A percentile compares a stretch with the other conserved stretches of the same genome.
These are phyloP conservation scores for Rhinocladiella mackenziei DNA, from an alignment of 2,329 filamentous ascomycete genomes.

Conservation along the genomic window DNA sequence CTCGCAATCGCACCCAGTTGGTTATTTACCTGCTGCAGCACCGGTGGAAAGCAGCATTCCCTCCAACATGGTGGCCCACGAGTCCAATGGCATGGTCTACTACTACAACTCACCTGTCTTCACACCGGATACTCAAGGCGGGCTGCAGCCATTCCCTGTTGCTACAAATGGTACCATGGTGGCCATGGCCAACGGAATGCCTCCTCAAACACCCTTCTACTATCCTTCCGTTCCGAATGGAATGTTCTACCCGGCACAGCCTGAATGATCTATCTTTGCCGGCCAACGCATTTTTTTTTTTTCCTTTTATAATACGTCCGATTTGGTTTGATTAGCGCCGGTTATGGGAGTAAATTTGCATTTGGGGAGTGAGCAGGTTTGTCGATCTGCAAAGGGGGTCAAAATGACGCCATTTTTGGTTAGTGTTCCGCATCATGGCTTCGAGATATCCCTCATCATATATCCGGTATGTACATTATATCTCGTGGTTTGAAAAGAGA, in stretches of 20 bases:
- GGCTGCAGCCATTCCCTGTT: slow-evolving; percentile 51
- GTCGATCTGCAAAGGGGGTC: slow-evolving; percentile 3
- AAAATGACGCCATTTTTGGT: slow-evolving; percentile 9
- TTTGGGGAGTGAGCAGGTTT: slow-evolving; percentile 17
- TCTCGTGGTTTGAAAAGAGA: slow-evolving; percentile 13
- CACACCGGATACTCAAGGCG: slow-evolving; percentile 35
- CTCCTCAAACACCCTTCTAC: slow-evolving; percentile 54
- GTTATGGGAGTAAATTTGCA: slow-evolving; percentile 16
- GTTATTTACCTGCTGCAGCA: slow-evolving; percentile 27
- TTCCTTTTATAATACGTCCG: slow-evolving; percentile 7
- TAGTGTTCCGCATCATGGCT: slow-evolving; percentile 10
- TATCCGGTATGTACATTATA: slow-evolving; percentile 25
- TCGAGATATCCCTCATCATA: slow-evolving; percentile 21
- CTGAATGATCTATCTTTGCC: slow-evolving; percentile 10
- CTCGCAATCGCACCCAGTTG: slow-evolving; percentile 29
- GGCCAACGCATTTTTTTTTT: no score
- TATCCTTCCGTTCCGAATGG: slow-evolving; percentile 55
- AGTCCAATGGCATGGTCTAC: slow-evolving; percentile 93
- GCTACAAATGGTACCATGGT: slow-evolving; percentile 53
- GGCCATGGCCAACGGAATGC: slow-evolving; percentile 77
- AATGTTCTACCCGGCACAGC: slow-evolving; percentile 41
- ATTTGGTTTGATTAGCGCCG: slow-evolving; percentile 18
- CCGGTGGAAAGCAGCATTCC: slow-evolving; percentile 44
- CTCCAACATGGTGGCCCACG: slow-evolving; percentile 66
- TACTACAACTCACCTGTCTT: slow-evolving; percentile 71